Percentiles rank a stretch among this genome's conserved stretches.
Conservation (phyloP, 768 basidiomycete genomes). For the Collybia mongolica region DNA sequence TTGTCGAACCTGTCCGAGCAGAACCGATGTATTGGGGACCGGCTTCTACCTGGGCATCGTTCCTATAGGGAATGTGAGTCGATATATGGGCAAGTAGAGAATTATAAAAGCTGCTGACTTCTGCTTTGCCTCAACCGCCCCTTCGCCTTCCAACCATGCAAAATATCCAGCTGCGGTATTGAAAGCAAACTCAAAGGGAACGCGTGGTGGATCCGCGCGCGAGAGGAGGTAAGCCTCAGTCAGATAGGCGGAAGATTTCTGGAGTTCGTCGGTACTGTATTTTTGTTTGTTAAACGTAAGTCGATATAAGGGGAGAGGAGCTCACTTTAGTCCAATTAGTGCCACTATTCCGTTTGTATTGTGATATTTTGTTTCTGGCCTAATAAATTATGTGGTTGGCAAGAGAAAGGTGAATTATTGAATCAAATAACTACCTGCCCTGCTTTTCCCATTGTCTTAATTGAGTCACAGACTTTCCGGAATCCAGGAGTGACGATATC, state of each 20-base stretch:
- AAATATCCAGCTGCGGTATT: constrained; percentile 52
- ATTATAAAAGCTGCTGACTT: too few species aligned
- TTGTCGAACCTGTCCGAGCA: constrained; percentile 13
- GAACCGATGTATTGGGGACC: constrained; percentile 14
- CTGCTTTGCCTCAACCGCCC: not conserved
- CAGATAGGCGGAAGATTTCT: constrained; percentile 74
- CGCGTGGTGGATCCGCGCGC: constrained; percentile 44
- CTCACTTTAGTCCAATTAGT: constrained; percentile 68
- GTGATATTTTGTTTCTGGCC: constrained; percentile 64
- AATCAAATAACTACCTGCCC: constrained; percentile 37
- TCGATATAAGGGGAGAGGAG: constrained; percentile 1
- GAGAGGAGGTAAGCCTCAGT: constrained; percentile 62
- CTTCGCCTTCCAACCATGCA: constrained; percentile 68
- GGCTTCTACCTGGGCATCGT: constrained; percentile 13
- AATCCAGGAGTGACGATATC: constrained; percentile 66
- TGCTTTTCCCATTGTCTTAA: constrained; percentile 35
- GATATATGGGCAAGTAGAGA: too few species aligned
- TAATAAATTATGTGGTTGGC: constrained; percentile 18
- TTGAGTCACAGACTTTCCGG: constrained; percentile 54
- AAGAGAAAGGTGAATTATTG: not conserved
- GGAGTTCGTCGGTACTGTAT: constrained; percentile 69
- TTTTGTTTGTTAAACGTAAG: not conserved
- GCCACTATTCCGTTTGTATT: constrained; percentile 67
- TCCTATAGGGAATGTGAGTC: not conserved
- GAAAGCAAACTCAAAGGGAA: constrained; percentile 78